Conservation (phyloP, 805 yeast genomes). For the Teunomyces aglyptinius region DNA sequence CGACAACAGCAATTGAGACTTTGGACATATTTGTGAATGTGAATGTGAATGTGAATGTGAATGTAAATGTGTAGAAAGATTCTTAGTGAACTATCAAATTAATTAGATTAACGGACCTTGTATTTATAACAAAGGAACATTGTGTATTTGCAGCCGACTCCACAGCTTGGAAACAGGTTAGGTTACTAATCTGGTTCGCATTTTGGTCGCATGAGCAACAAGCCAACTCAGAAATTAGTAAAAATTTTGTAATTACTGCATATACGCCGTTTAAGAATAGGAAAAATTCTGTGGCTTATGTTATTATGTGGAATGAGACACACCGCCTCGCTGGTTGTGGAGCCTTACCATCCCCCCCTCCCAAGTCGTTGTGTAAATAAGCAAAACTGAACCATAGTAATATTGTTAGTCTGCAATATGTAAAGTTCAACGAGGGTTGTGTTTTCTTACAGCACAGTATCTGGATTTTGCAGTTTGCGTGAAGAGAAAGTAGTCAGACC, state of each 20-base stretch:
- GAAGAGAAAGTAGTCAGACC: too few relatives aligned
- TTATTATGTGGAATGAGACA: too few relatives aligned
- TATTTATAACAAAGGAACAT: not conserved
- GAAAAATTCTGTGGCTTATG: too few relatives aligned
- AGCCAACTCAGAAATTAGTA: not conserved
- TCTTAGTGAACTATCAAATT: not conserved
- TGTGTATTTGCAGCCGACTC: slow-evolving; percentile 1
- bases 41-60: not conserved
- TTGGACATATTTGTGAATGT: slow-evolving; percentile 14
- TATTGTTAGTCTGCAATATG: too few relatives aligned
- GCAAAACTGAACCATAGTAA: too few relatives aligned
- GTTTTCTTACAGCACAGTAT: too few relatives aligned
- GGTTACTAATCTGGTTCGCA: not conserved
- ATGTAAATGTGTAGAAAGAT: not conserved
- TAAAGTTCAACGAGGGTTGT: too few relatives aligned
- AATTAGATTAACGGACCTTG: not conserved
- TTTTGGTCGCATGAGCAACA: not conserved
- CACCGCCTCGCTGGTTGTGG: too few relatives aligned
- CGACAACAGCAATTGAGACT: slow-evolving; percentile 48
- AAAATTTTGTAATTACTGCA: slow-evolving; percentile 5
- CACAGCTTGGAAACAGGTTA: not conserved
- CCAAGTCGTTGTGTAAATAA: too few relatives aligned
- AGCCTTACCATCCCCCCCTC: too few relatives aligned
- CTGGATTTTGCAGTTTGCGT: too few relatives aligned
- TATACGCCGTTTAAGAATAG: not conserved